phyloP scores from a whole-genome alignment of 2,329 filamentous ascomycete species.

The Ceratocystis alfenasii region DNA sequence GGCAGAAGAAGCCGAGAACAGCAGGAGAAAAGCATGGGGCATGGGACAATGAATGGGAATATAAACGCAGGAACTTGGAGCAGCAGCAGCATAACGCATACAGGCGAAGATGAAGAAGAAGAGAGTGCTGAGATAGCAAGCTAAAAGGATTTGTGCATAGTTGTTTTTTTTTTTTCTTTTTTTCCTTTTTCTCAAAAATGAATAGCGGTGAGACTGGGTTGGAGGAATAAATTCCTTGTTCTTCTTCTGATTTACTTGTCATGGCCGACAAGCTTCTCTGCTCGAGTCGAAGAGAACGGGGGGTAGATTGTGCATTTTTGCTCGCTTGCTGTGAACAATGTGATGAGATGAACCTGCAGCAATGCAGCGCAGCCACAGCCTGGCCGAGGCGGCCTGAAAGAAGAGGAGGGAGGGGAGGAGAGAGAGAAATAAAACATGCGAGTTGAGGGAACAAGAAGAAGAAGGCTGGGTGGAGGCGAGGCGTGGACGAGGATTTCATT shows the following conservation, averaged over 20 bases:
- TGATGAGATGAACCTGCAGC: conserved; percentile 2
- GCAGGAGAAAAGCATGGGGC: background rate
- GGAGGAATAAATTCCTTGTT: too few species aligned
- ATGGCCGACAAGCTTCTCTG: background rate
- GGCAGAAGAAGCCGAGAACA: background rate
- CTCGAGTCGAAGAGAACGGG: too few species aligned
- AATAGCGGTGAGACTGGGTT: too few species aligned
- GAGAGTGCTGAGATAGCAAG: background rate
- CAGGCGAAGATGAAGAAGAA: background rate
- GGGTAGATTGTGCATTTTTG: background rate
- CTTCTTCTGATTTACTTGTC: too few species aligned
- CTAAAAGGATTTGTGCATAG: background rate
- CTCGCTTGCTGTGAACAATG: background rate
- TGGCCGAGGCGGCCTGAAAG: background rate
- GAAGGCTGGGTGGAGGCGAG: background rate
- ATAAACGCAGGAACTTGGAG: background rate
- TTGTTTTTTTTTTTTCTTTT: too few species aligned
- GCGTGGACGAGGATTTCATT: background rate
- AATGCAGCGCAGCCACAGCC: conserved; percentile 8
- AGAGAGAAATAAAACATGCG: background rate
- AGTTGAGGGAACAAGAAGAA: background rate
- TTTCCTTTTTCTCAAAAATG: too few species aligned
- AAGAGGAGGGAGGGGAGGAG: background rate
- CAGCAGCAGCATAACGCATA: background rate
- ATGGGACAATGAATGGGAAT: background rate